Evolutionary conservation across 176 grass and related monocot species (phyloP), one percentile per base, ranked within the genome.

Genomic region (Carex kokanica): DNA sequence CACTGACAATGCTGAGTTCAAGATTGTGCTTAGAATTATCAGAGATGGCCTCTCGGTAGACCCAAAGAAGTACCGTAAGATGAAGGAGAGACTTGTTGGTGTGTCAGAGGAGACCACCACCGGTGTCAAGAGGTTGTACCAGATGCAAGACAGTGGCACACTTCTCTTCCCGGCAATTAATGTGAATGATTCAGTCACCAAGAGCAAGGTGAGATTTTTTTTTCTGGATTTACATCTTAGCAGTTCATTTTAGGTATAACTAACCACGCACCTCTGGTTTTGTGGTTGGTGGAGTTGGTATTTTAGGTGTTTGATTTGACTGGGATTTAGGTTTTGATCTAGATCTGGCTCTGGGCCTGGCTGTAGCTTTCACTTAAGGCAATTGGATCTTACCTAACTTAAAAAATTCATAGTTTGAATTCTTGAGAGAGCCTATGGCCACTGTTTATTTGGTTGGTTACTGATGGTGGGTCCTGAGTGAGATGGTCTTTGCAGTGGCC

Each of bases 71-170:
- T 98, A 98, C 88, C 87, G 79, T 81, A 98, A 94, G 92, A 98
- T 95, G 92, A 93, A 91, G 91, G 90, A 91, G 60, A 89, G 95
- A 62, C 93, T 98, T 64, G 95, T 98, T 53, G 95, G 95, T 3
- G 90, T 95, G 2, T 99, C 93, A 0, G 96, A 99, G 84, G 96
- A 99, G 91, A 99, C 96, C 64, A 95, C 93, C 88, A 99, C 93
- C 0, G 96, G 93, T 1, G 90, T 94, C 67, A 92, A 94, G 88
- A 88, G 94, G 88, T 86, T 94, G 60, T 94, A 94, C 85, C 94
- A 97, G 86, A 97, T 97, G 94, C 90, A 97, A 80, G 86, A 82
- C 55, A 88, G 88, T 8, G 90, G 92, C 41, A 47, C 90, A 0
- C 88, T 97, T 20, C 94, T 97, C 36, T 97, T 97, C 88, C 90